These are phyloP conservation scores for Pyrenophora seminiperda DNA, from an alignment of 2,329 filamentous ascomycete genomes.

Conservation along the genomic window DNA sequence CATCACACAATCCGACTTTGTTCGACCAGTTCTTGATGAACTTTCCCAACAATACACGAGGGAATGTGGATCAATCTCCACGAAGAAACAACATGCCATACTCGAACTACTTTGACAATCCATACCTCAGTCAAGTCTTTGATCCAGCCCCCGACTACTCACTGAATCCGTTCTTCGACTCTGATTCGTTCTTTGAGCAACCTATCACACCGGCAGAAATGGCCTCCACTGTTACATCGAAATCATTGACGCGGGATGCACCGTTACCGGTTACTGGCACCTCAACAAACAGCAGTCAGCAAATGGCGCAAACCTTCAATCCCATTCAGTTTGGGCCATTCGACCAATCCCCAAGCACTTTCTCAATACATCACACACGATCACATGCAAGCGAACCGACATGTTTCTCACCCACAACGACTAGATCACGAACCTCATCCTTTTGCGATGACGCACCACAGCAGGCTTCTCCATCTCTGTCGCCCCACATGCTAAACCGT, in stretches of 20 bases:
- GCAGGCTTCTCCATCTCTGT: conserved; percentile 33
- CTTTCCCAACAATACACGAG: conserved; percentile 28
- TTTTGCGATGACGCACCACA: conserved; percentile 38
- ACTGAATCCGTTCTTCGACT: conserved; percentile 37
- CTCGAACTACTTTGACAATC: conserved; percentile 26
- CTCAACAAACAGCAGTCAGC: conserved; percentile 15
- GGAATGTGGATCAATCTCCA: conserved; percentile 34
- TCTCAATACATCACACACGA: conserved; percentile 26
- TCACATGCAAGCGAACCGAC: conserved; percentile 20
- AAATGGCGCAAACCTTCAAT: conserved; percentile 24
- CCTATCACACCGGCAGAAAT: conserved; percentile 33
- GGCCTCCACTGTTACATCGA: conserved; percentile 20
- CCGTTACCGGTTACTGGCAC: conserved; percentile 23
- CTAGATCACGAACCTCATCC: conserved; percentile 40
- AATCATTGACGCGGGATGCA: conserved; percentile 22
- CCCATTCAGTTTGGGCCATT: conserved; percentile 29
- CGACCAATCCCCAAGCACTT: conserved; percentile 22
- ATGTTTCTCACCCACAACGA: conserved; percentile 25
- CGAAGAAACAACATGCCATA: conserved; percentile 15
- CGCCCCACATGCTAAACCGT: conserved; percentile 38
- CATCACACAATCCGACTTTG: conserved; percentile 10
- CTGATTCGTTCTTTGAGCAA: conserved; percentile 33
- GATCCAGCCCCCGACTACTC: conserved; percentile 30
- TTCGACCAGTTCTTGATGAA: conserved; percentile 26
- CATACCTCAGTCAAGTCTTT: conserved; percentile 33